phyloP scores from a whole-genome alignment of 257 asterid genomes.

The Gentiana macrophylla region DNA sequence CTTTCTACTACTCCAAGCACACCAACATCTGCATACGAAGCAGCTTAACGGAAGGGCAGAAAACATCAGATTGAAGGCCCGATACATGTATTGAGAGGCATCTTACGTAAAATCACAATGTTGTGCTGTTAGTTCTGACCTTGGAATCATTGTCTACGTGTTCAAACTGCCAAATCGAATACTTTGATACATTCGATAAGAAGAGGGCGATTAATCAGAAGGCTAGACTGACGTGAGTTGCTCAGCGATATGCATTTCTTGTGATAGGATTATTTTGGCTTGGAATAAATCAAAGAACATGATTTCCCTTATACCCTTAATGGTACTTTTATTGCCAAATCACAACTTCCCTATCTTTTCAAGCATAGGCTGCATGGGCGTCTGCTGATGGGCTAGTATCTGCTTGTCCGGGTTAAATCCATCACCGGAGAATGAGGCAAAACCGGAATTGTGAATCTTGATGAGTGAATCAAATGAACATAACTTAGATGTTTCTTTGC shows the following conservation, averaged over 20 bases:
- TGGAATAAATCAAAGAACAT: constrained; percentile 57
- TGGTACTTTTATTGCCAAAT: constrained; percentile 55
- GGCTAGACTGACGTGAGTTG: constrained; percentile 70
- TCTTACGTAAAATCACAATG: constrained; percentile 66
- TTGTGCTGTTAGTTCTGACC: constrained; percentile 84
- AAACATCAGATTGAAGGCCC: constrained; percentile 83
- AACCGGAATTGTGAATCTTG: constrained; percentile 20
- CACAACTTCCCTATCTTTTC: constrained; percentile 54
- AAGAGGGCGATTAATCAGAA: constrained; percentile 75
- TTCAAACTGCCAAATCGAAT: constrained; percentile 66
- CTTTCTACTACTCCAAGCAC: constrained; percentile 49
- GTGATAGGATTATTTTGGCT: constrained; percentile 62
- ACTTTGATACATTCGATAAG: constrained; percentile 78
- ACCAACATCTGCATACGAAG: constrained; percentile 40
- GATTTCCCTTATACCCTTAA: constrained; percentile 69
- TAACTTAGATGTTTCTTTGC: constrained; percentile 41
- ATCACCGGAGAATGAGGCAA: constrained; percentile 40
- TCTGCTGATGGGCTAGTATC: constrained; percentile 71
- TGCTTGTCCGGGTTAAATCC: constrained; percentile 76
- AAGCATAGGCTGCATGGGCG: constrained; percentile 67
- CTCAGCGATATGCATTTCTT: constrained; percentile 74
- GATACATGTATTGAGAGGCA: constrained; percentile 91
- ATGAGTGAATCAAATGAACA: constrained; percentile 32
- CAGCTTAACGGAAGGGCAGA: constrained; percentile 32
- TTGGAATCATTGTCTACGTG: constrained; percentile 90